phyloP scores from a whole-genome alignment of 129 eudicot species.

The Silybum marianum region DNA sequence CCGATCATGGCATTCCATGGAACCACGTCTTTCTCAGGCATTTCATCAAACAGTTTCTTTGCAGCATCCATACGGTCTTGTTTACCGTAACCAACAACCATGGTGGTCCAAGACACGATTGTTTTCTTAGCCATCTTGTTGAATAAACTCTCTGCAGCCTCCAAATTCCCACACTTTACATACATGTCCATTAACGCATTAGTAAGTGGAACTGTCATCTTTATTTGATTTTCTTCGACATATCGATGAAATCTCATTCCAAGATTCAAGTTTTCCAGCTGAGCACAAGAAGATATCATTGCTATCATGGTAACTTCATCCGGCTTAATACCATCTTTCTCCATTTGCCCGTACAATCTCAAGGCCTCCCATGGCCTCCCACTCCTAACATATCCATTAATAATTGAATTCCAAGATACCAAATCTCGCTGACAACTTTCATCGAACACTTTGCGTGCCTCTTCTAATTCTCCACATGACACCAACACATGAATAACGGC shows the following conservation, averaged over 20 bases:
- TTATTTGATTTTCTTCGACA: constrained; percentile 30
- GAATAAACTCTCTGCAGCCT: constrained; percentile 42
- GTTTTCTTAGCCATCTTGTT: constrained; percentile 50
- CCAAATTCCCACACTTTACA: constrained; percentile 51
- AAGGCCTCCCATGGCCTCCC: constrained; percentile 42
- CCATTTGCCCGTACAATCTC: constrained; percentile 41
- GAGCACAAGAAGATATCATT: constrained; percentile 48
- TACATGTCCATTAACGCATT: constrained; percentile 66
- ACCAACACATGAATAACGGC: constrained; percentile 49
- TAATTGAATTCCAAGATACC: constrained; percentile 56
- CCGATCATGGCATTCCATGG: constrained; percentile 66
- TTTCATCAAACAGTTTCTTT: constrained; percentile 44
- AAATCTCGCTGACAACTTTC: constrained; percentile 48
- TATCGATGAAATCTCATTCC: constrained; percentile 46
- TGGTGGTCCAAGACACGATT: constrained; percentile 64
- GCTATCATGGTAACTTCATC: constrained; percentile 68
- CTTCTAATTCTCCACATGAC: constrained; percentile 46
- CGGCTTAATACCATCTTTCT: constrained; percentile 42
- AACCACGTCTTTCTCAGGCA: constrained; percentile 58
- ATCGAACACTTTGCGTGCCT: constrained; percentile 48
- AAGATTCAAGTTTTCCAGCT: constrained; percentile 44
- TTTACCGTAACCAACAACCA: constrained; percentile 55
- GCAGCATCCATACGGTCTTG: constrained; percentile 47
- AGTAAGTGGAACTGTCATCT: constrained; percentile 32
- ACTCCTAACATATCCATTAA: constrained; percentile 46